Evolutionary conservation across 176 grass and related monocot genomes (phyloP).

Genomic region (Aegilops longissima): DNA sequence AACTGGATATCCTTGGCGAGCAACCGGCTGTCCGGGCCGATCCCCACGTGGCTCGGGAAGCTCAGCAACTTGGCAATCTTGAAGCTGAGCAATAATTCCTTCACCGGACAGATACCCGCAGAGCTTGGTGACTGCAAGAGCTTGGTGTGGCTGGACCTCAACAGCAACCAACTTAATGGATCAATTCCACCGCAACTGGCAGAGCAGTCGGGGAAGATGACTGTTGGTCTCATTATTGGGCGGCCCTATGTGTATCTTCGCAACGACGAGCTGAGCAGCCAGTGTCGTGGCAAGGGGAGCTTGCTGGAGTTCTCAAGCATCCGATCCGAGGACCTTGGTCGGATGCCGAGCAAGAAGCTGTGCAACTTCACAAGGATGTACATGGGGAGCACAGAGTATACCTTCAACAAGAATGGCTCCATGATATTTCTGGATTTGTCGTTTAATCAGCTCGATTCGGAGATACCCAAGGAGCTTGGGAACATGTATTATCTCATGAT

Average conservation of each 20-base stretch:
- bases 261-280: slow-evolving; percentile 79
- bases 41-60: slow-evolving; percentile 78
- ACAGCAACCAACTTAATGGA: slow-evolving; percentile 76
- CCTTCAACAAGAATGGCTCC: slow-evolving; percentile 90
- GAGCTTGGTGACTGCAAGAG: slow-evolving; percentile 94
- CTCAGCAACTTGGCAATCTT: slow-evolving; percentile 77
- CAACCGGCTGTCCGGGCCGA: slow-evolving; percentile 74
- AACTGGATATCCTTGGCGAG: slow-evolving; percentile 96
- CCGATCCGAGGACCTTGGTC: slow-evolving; percentile 61
- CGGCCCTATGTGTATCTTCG: slow-evolving; percentile 77
- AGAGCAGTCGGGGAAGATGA: slow-evolving; percentile 80
- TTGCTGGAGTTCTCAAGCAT: slow-evolving; percentile 88
- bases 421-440: slow-evolving; percentile 98
- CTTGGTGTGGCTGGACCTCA: slow-evolving; percentile 88
- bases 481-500: slow-evolving; percentile 93
- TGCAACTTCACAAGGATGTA: slow-evolving; percentile 90
- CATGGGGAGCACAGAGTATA: slow-evolving; percentile 84
- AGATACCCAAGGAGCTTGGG: slow-evolving; percentile 76
- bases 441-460: slow-evolving; percentile 69
- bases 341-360: slow-evolving; percentile 70
- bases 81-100: slow-evolving; percentile 90
- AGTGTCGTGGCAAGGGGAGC: slow-evolving; percentile 79
- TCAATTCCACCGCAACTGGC: slow-evolving; percentile 70
- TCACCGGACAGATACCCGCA: slow-evolving; percentile 67
- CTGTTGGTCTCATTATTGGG: slow-evolving; percentile 66